Evolutionary conservation across 768 basidiomycete species (phyloP), one percentile per base, ranked within the genome.

Genomic region (Mrakia blollopis): DNA sequence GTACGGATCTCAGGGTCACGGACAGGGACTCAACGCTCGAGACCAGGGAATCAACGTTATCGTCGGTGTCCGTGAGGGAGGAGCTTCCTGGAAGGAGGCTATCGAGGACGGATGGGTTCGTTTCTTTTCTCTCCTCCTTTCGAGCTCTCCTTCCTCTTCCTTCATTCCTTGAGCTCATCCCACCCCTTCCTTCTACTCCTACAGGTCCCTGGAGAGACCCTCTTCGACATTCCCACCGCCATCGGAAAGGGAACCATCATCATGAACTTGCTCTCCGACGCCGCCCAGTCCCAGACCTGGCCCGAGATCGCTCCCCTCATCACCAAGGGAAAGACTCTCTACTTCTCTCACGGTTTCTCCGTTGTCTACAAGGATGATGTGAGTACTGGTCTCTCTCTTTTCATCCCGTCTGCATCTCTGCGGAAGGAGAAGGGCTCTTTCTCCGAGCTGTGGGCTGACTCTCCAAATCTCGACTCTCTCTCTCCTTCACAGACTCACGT

Each of bases 311-410:
- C 89, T 62, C 96, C 97, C 74, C 89, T 98, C 82, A 95, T 98
- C 87, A 98, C 94, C 85, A 93, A 95, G 89, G 97, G 93, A 86
- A 98, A 99, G 89, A 99, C 97, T n/a, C 91, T 99, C 79, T 99
- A 99, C 90, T 99, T 99, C 88, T 94, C 96, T 9, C 97, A 99
- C 85, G 97, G 97, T 82, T 99, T 99, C 91, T 98, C 96, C 80
- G 89, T 98, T 80, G 94, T 99, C 74, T 99, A 91, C 90, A 93
- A 95, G 88, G 89, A 99, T 9, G 93, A 97, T 85, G 83, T 84
- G 79, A 82, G 83, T 82, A n/a, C n/a, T n/a, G n/a, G n/a, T n/a
- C n/a, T 6, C 57, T 54, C 25, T 21, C 30, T 73, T 25, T 65
- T 72, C n/a, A 41, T 21, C 67, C 61, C 23, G 0, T 54, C 57